Percentiles rank a stretch among this genome's conserved stretches.
Conservation (phyloP, 805 yeast species). For the Ogataea neopini region DNA sequence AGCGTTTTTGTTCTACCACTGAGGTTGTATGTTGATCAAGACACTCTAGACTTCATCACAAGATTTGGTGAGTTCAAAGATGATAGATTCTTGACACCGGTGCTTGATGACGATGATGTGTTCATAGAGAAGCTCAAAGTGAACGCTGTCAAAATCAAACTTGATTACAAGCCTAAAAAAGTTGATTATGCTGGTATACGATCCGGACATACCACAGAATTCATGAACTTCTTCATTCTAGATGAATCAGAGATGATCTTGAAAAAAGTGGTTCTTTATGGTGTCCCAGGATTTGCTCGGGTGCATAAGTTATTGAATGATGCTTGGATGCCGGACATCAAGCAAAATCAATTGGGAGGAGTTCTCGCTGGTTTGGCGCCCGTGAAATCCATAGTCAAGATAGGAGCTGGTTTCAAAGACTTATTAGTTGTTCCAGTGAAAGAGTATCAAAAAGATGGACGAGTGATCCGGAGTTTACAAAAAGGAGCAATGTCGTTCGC, state of each 20-base stretch:
- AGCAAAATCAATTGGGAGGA: slow-evolving; percentile 75
- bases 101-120: slow-evolving; percentile 48
- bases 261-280: slow-evolving; percentile 64
- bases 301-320: slow-evolving; percentile 56
- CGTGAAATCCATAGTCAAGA: slow-evolving; percentile 68
- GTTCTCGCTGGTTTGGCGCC: slow-evolving; percentile 85
- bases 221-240: slow-evolving; percentile 83
- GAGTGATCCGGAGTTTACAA: slow-evolving; percentile 66
- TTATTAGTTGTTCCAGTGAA: slow-evolving; percentile 70
- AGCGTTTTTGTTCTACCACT: slow-evolving; percentile 65
- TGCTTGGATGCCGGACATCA: slow-evolving; percentile 89
- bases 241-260: slow-evolving; percentile 81
- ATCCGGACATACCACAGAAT: slow-evolving; percentile 84
- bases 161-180: slow-evolving; percentile 92
- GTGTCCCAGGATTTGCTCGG: slow-evolving; percentile 71
- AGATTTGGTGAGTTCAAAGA: slow-evolving; percentile 84
- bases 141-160: slow-evolving; percentile 56
- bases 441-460: slow-evolving; percentile 74
- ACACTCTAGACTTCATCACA: slow-evolving; percentile 79
- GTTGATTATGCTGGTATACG: slow-evolving; percentile 81
- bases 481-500: slow-evolving; percentile 76
- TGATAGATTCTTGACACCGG: slow-evolving; percentile 56
- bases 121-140: slow-evolving; percentile 71
- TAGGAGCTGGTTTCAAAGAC: slow-evolving; percentile 77
- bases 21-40: slow-evolving; percentile 88